Evolutionary conservation across 2,329 filamentous ascomycete genomes (phyloP), one percentile per base, ranked within the genome.

Genomic region (Colletotrichum siamense): DNA sequence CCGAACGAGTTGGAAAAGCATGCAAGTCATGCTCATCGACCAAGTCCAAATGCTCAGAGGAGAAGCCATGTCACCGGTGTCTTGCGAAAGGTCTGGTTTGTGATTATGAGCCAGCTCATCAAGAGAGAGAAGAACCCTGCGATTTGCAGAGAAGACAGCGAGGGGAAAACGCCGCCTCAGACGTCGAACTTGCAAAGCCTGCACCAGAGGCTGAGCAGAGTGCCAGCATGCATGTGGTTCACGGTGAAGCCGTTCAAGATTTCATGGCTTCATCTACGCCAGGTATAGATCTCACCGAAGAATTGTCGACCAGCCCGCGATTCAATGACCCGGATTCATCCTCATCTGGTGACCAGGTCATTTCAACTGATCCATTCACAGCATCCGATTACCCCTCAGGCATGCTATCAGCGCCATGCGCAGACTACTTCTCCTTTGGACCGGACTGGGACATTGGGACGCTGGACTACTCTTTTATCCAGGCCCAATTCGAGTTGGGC

Each of bases 41-140:
- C 18, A 72, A 72, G n/a, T 32, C 65, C 24, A 72, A 68, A 34
- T 68, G 70, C 22, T 72, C 70, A 9, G 70, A 72, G 34, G 18
- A 65, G 26, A 72, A 67, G 34, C 62, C 44, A 52, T 52, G 44
- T 13, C 44, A 52, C n/a, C 44, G 44, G 10, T 52, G 44, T 52
- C 44, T 52, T 22, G 44, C 44, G n/a, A 52, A 52, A 8, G 62
- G 62, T 2, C 7, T 44, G 15, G 10, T 22, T 5, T 72, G 69
- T 9, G 63, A 67, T 6, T 61, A 30, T 30, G 24, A 26, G 13
- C 18, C 57, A 13, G 26, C 10, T 52, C n/a, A 61, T 8, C 16
- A 30, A 8, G 26, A n/a, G 26, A 4, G 22, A 30, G 26, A 59
- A 6, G 15, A 28, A 6, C 55, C 8, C 18, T 16, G 16, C 16